Base-by-base conservation (phyloP, 129 eudicot species). In the Lactuca saligna region DNA sequence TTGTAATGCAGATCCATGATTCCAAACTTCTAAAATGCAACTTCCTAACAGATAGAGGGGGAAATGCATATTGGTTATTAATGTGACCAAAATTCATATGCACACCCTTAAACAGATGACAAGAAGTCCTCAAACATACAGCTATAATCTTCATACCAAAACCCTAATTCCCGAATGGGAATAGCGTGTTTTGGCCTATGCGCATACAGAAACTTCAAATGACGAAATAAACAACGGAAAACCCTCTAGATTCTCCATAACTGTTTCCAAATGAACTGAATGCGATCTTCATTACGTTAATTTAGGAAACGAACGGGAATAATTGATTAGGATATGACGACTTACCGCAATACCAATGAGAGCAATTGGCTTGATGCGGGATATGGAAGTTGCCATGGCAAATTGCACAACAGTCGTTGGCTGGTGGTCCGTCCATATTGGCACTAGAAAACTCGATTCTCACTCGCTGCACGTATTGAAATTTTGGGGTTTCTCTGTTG, bases 311-410 rank as follows among this genome's bases (percentile, higher is more conserved):
- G 17, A 33, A 56, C 16, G 41, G 34, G 31, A 25, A 15, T 6
- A 55, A 49, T 4, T 7, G 1, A 9, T 7, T 33, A 9, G 17
- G 16, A 33, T 6, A 51, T 38, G 57, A 49, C 16, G 54, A 70
- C 82, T 32, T 34, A 94, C 99, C 97, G 78, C 99, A 94, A 69
- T 84, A 94, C 99, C 99, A 94, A 60, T 94, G 99, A 77, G 95
- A 84, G 85, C 99, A 94, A 77, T 90, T 94, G 80, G 97, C 84
- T 76, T 94, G 97, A 71, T 88, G 89, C 41, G 99, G 97, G 49
- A 89, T 44, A 32, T 81, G 84, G 62, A 94, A 94, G 61, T 58
- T 78, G 63, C 81, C 83, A 53, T 85, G 99, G 75, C 99, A 94
- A 48, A 94, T 83, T 13, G 99, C 83, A 66, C 99, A 94, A 44